Conservation (phyloP, 2,329 filamentous ascomycete species). For the Penicillium sp. region DNA sequence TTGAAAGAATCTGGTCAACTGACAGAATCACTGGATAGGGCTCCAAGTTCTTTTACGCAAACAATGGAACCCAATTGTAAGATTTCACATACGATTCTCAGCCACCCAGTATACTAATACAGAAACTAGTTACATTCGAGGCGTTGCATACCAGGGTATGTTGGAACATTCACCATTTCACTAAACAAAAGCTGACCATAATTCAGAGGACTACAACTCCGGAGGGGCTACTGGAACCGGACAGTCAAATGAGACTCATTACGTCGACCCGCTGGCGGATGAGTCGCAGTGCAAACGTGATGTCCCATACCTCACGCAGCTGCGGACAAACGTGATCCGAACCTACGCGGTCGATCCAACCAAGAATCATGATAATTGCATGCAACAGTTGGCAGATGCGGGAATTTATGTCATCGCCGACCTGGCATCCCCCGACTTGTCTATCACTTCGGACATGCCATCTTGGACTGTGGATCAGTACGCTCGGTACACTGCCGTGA, state of each 20-base stretch:
- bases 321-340: conserved; percentile 85
- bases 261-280: conserved; percentile 78
- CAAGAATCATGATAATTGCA: conserved; percentile 73
- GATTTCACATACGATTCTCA: background rate
- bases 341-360: conserved; percentile 85
- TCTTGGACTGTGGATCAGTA: conserved; percentile 75
- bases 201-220: conserved; percentile 5
- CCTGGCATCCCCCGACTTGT: conserved; percentile 71
- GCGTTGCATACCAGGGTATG: conserved; percentile 8
- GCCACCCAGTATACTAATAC: background rate
- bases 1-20: background rate
- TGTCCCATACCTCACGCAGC: conserved; percentile 69
- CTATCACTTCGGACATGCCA: conserved; percentile 78
- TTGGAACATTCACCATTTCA: background rate
- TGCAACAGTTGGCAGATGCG: conserved; percentile 71
- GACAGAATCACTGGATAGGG: background rate
- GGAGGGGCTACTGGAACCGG: conserved; percentile 3
- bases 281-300: conserved; percentile 70
- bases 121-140: conserved; percentile 4
- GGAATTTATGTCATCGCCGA: conserved; percentile 95
- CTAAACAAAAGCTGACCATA: background rate
- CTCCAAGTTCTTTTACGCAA: conserved; percentile 8
- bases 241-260: conserved; percentile 51
- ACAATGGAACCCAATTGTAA: conserved; percentile 8
- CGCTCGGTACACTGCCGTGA: conserved; percentile 72